These are phyloP conservation scores for Spergularia marina DNA, from an alignment of 148 eudicot species.

Conservation along the genomic window DNA sequence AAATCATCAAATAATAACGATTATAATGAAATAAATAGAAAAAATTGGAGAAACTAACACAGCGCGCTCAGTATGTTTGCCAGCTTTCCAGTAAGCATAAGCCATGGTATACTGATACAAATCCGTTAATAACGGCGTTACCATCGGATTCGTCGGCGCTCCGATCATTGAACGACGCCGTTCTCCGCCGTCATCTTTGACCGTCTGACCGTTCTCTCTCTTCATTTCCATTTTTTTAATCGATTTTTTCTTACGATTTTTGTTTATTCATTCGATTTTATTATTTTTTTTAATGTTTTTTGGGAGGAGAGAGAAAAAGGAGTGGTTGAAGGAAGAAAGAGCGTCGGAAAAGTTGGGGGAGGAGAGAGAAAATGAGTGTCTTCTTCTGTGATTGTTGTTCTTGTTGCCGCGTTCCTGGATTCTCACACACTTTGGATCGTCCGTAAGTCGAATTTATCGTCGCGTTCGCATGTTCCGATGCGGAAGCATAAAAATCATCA, in stretches of 20 bases:
- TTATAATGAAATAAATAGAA: background rate
- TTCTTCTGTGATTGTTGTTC: no score
- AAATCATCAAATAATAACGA: background rate
- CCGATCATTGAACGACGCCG: constrained; percentile 29
- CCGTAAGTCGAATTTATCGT: no score
- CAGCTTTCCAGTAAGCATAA: constrained; percentile 96
- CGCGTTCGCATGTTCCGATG: no score
- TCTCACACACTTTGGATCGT: no score
- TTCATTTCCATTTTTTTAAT: constrained; percentile 36
- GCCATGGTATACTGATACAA: constrained; percentile 96
- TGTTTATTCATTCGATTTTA: background rate
- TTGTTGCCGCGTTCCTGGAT: no score
- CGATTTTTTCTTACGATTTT: constrained; percentile 14
- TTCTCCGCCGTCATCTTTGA: background rate
- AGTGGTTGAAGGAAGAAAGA: background rate
- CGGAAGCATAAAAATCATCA: no score
- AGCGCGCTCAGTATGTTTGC: constrained; percentile 78
- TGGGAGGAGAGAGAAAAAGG: background rate
- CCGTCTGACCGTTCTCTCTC: constrained; percentile 39
- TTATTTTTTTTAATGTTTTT: no score
- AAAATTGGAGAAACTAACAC: constrained; percentile 46
- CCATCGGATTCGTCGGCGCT: constrained; percentile 92
- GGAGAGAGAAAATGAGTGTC: background rate
- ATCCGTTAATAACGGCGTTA: constrained; percentile 84
- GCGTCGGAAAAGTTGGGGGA: background rate